Base-by-base conservation (phyloP, 257 asterid genomes). In the Cordia subcordata region DNA sequence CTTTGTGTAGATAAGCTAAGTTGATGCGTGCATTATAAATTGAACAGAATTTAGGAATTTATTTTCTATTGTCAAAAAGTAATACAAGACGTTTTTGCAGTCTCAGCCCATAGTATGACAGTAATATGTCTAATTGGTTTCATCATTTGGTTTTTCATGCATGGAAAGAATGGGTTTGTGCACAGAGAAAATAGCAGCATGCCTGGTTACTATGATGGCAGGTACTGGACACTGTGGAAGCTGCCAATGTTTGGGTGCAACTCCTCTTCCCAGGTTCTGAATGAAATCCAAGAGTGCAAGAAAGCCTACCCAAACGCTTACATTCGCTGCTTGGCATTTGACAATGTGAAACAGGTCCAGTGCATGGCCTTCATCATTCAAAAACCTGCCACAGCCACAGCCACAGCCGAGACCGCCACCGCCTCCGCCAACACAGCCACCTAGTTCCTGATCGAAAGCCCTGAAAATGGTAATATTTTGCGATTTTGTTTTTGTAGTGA, bases 191-290 rank as follows among this genome's bases (percentile, higher is more conserved):
- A 82, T 63, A 75, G 82, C 63, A 72, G 46, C 63, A 69, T 80
- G 65, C 82, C 90, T 35, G 79, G 79, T 18, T 79, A 77, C 71
- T 82, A 77, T 27, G 86, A 82, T 52, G 84, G 87, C 49, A 74
- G 86, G 44, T 80, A 82, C 57, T 82, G 82, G 82, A 80, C 86
- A 10, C 44, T 82, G 27, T 76, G 86, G 85, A 77, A 77, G 71
- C 72, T 83, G 70, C 90, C 87, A 10, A 80, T 72, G 90, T 77
- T 83, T 55, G 81, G 90, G 1, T 80, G 86, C 75, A 75, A 12
- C 14, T 77, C 70, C 18, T 54, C 80, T 4, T 64, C 82, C 16
- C 79, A 60, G 35, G 81, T 77, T 47, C 71, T 81, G 17, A 49
- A 57, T 47, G 82, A 81, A 61, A 69, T 83, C 21, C 64, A 76